Base-by-base conservation (phyloP, 768 basidiomycete genomes). In the Leucocoprinus birnbaumii region DNA sequence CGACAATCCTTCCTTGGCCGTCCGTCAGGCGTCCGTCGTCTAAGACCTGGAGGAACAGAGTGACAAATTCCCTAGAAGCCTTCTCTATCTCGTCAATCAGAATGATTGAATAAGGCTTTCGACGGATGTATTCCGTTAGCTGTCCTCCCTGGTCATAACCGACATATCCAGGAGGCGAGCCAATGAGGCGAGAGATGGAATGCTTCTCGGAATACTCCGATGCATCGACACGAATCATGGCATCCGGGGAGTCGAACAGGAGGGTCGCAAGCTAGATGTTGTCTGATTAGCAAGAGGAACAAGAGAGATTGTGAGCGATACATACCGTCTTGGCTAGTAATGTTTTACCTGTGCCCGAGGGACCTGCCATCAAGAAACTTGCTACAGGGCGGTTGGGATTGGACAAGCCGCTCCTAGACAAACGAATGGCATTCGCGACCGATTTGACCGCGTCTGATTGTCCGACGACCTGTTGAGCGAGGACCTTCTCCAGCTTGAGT, bases 21-120 rank as follows among this genome's bases (percentile, higher is more conserved):
- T 96, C 94, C 19, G 94, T 96, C 59, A 96, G 76, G 42, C 90
- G 84, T 9, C 94, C 94, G 59, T 96, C 94, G 61, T 97, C 94
- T 43, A 97, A 80, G 24, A 95, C 91, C 68, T 95, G 93, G 18
- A 81, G 61, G 65, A 80, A 80, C 45, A 81, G 57, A 0, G 77
- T 80, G 31, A 79, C 73, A 48, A 81, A 80, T 63, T 80, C 79
- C 40, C 84, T 84, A 59, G 86, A 86, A 5, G 94, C 90, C 70
- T 97, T 96, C 70, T 97, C 94, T 53, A 97, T 85, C 71, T 92
- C 91, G 66, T 91, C 90, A 62, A 94, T 86, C 57, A 92, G 77
- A 51, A 93, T 78, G 62, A 93, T 92, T 56, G 81, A 84, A 67
- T 95, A 97, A 1, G 94, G 94, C 67, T 93, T 91, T 57, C 94